phyloP scores from a whole-genome alignment of 2,329 filamentous ascomycete genomes.

The Akanthomyces muscarius region DNA sequence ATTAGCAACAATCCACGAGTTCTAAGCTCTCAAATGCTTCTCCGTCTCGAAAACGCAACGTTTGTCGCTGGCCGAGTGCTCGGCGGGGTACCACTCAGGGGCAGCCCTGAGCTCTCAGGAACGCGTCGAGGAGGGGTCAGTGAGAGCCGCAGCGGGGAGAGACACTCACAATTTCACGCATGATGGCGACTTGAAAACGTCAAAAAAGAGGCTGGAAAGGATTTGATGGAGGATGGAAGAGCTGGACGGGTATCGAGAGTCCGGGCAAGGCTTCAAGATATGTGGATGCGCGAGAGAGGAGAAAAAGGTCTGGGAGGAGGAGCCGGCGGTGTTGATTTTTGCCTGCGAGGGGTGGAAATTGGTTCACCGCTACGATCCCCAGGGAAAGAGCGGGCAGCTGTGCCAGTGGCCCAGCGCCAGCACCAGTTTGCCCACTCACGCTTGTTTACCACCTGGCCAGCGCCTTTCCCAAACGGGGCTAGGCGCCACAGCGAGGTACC shows the following conservation, averaged over 20 bases:
- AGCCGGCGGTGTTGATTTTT: constrained; percentile 26
- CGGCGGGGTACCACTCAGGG: constrained; percentile 17
- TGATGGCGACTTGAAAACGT: constrained; percentile 40
- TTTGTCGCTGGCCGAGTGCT: constrained; percentile 6
- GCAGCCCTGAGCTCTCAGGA: constrained; percentile 23
- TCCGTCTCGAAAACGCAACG: background rate
- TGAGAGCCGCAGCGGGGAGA: constrained; percentile 16
- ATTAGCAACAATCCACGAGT: constrained; percentile 47
- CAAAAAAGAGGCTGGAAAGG: constrained; percentile 21
- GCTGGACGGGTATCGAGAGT: constrained; percentile 33
- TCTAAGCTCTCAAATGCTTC: background rate
- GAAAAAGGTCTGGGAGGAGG: constrained; percentile 21
- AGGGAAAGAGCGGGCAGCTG: constrained; percentile 21
- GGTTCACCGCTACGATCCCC: constrained; percentile 28
- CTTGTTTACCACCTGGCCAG: constrained; percentile 33
- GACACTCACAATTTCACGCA: constrained; percentile 66
- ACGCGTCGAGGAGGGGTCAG: constrained; percentile 36
- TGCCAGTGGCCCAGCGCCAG: background rate
- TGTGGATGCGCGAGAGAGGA: constrained; percentile 26
- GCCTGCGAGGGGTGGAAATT: constrained; percentile 23
- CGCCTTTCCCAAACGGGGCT: constrained; percentile 29
- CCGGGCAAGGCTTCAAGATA: constrained; percentile 23
- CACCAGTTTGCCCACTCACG: constrained; percentile 24
- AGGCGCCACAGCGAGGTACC: constrained; percentile 23
- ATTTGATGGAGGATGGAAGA: constrained; percentile 27